Percentiles rank a stretch among this genome's conserved stretches.
These are phyloP conservation scores for Oropetium thomaeum DNA, from an alignment of 176 grass and related monocot species.

Conservation along the genomic window DNA sequence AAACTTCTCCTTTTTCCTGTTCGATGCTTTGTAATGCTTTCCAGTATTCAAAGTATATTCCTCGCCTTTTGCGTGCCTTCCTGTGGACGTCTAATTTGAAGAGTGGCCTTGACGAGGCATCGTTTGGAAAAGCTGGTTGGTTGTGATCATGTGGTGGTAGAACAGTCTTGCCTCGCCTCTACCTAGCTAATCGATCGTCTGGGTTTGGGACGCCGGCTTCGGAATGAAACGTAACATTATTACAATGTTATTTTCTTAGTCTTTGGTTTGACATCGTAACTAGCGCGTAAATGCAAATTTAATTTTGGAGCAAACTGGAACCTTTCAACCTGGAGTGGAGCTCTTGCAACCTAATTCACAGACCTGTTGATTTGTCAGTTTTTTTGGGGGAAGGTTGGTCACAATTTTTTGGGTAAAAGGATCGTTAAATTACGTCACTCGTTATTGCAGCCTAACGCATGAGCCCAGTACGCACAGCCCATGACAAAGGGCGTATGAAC, in stretches of 20 bases:
- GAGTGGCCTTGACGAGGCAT: slow-evolving; percentile 45
- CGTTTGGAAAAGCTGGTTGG: slow-evolving; percentile 35
- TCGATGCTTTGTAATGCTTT: slow-evolving; percentile 31
- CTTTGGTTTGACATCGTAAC: background rate
- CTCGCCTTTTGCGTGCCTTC: slow-evolving; percentile 20
- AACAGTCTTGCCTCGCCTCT: background rate
- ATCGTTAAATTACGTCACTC: background rate
- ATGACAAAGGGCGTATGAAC: too few species aligned
- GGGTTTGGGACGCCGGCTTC: background rate
- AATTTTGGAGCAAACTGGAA: too few species aligned
- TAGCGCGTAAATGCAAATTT: too few species aligned
- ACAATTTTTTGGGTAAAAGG: too few species aligned
- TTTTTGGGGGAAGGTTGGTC: too few species aligned
- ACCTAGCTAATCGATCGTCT: background rate
- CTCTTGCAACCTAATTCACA: too few species aligned
- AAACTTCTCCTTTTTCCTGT: slow-evolving; percentile 25
- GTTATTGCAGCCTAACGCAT: background rate
- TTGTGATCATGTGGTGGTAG: background rate
- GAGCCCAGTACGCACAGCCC: background rate
- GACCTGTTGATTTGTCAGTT: too few species aligned
- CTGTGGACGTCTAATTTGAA: background rate
- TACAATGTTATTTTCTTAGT: too few species aligned
- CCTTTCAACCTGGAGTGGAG: too few species aligned
- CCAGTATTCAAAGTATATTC: slow-evolving; percentile 50
- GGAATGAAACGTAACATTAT: background rate